Conservation (phyloP, 305 asterid genomes). For the Euphrasia arctica region DNA sequence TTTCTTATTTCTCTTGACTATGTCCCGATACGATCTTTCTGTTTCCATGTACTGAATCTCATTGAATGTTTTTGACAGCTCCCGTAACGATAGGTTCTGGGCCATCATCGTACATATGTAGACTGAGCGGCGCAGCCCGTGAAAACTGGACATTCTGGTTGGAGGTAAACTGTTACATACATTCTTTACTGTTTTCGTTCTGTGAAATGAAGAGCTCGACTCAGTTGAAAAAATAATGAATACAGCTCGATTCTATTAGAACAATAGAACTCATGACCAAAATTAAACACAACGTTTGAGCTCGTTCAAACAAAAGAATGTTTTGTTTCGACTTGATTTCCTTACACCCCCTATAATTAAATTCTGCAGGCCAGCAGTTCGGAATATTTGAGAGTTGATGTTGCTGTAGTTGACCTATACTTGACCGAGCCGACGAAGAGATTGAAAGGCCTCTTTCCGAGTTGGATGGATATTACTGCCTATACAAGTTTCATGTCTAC, state of each 20-base stretch:
- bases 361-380: slow-evolving; percentile 59
- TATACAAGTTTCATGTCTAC: slow-evolving; percentile 79
- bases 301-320: too few species aligned
- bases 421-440: slow-evolving; percentile 53
- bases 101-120: slow-evolving; percentile 77
- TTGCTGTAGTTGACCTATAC: slow-evolving; percentile 71
- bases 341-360: not conserved
- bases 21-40: slow-evolving; percentile 9
- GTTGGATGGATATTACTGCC: slow-evolving; percentile 83
- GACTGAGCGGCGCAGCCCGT: slow-evolving; percentile 74
- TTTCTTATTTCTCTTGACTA: slow-evolving; percentile 18
- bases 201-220: too few species aligned
- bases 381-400: slow-evolving; percentile 59
- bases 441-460: slow-evolving; percentile 80
- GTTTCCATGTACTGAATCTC: slow-evolving; percentile 28
- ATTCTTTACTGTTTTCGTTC: too few species aligned
- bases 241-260: not conserved
- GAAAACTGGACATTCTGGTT: slow-evolving; percentile 96
- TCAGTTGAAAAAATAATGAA: too few species aligned
- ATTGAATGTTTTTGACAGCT: slow-evolving; percentile 41
- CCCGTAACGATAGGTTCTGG: slow-evolving; percentile 56
- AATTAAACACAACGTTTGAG: too few species aligned
- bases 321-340: not conserved
- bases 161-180: slow-evolving; percentile 72
- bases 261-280: too few species aligned